phyloP scores from a whole-genome alignment of 495 filamentous ascomycete species.

The Pyrenula massariospora region DNA sequence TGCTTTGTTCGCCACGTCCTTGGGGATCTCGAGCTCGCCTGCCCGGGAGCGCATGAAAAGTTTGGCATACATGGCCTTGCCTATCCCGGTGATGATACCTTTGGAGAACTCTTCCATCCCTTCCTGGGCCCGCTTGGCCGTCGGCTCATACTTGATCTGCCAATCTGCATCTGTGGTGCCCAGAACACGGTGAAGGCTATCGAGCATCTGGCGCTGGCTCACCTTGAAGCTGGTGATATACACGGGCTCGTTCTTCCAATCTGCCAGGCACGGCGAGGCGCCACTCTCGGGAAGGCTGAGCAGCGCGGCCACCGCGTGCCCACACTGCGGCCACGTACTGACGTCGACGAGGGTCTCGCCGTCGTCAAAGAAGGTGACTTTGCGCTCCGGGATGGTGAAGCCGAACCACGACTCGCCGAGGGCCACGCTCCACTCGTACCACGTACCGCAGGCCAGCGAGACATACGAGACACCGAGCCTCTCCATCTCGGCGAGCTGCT shows the following conservation, averaged over 20 bases:
- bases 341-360: slow-evolving; percentile 15
- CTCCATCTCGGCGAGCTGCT: slow-evolving; percentile 21
- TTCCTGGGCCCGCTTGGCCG: slow-evolving; percentile 19
- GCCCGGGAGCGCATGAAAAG: slow-evolving; percentile 27
- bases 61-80: slow-evolving; percentile 27
- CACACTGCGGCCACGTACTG: slow-evolving; percentile 30
- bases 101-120: slow-evolving; percentile 16
- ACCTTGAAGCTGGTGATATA: slow-evolving; percentile 28
- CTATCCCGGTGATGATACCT: slow-evolving; percentile 21
- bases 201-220: slow-evolving; percentile 36
- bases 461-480: slow-evolving; percentile 36
- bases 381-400: slow-evolving; percentile 18
- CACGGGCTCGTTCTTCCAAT: slow-evolving; percentile 24
- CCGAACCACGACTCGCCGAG: slow-evolving; percentile 16
- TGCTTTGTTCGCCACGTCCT: slow-evolving; percentile 25
- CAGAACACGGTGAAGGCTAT: slow-evolving; percentile 27
- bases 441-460: slow-evolving; percentile 30
- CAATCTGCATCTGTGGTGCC: slow-evolving; percentile 31
- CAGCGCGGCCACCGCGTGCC: slow-evolving; percentile 25
- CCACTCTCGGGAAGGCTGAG: slow-evolving; percentile 19
- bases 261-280: slow-evolving; percentile 7
- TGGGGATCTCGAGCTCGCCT: slow-evolving; percentile 17
- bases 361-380: slow-evolving; percentile 8
- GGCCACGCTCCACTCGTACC: slow-evolving; percentile 40
- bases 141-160: slow-evolving; percentile 21